Evolutionary conservation across 768 basidiomycete species (phyloP).

Genomic region (Lactifluus pinguis): DNA sequence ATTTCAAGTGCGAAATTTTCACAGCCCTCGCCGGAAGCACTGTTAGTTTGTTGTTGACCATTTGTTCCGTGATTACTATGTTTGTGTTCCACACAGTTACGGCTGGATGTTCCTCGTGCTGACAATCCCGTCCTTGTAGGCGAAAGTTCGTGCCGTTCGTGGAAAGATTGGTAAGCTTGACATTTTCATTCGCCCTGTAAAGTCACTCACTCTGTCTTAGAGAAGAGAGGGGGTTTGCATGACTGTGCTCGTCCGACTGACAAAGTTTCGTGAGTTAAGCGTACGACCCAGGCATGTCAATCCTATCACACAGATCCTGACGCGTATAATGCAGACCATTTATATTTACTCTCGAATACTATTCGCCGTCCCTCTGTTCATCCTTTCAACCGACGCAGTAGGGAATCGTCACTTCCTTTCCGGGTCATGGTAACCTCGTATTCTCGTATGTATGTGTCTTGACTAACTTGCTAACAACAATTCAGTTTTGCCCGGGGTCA

Average conservation of each 20-base stretch:
- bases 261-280: conserved; percentile 73
- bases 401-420: conserved; percentile 53
- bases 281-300: conserved; percentile 34
- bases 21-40: conserved; percentile 61
- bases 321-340: conserved; percentile 38
- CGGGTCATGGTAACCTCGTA: conserved; percentile 39
- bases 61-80: conserved; percentile 67
- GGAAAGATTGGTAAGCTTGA: conserved; percentile 40
- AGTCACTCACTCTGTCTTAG: conserved; percentile 27
- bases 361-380: conserved; percentile 55
- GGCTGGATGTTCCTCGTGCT: conserved; percentile 6
- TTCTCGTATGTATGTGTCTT: too few species aligned
- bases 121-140: conserved; percentile 26
- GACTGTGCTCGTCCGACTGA: conserved; percentile 55
- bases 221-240: conserved; percentile 50
- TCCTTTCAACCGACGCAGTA: conserved; percentile 61
- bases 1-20: conserved; percentile 52
- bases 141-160: conserved; percentile 63
- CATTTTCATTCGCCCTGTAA: background rate
- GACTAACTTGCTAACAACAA: background rate
- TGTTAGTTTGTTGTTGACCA: conserved; percentile 55
- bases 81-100: conserved; percentile 25
- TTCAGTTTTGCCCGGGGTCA: background rate
- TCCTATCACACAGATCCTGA: background rate
- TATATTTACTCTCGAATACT: conserved; percentile 65